Conservation (phyloP, 75 land plant species). For the Selaginella tamariscina region DNA sequence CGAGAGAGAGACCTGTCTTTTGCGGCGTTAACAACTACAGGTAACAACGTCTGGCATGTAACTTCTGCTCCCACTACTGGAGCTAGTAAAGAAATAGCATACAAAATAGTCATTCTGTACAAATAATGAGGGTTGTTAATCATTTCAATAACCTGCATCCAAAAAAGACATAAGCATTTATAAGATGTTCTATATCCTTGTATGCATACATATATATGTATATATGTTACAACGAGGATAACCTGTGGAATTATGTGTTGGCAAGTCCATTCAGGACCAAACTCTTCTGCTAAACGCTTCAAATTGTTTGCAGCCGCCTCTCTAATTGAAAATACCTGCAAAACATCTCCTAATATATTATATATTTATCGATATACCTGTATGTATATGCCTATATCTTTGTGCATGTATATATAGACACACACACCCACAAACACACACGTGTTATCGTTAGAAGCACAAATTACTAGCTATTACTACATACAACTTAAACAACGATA, state of each 20-base stretch:
- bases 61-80: slow-evolving; percentile 91
- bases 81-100: slow-evolving; percentile 74
- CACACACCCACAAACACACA: slow-evolving; percentile 1
- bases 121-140: slow-evolving; percentile 80
- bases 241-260: slow-evolving; percentile 96
- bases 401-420: not conserved
- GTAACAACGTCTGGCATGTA: slow-evolving; percentile 73
- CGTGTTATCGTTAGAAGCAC: not conserved
- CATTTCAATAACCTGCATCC: slow-evolving; percentile 86
- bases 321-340: slow-evolving; percentile 89
- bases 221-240: not conserved
- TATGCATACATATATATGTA: too few species aligned
- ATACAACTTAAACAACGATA: too few species aligned
- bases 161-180: not conserved
- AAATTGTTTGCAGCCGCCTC: slow-evolving; percentile 97
- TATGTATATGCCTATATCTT: not conserved
- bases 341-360: not conserved
- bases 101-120: slow-evolving; percentile 84
- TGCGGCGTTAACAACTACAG: slow-evolving; percentile 75
- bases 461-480: too few species aligned
- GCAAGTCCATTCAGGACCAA: slow-evolving; percentile 99
- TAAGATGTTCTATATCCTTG: too few species aligned
- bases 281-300: slow-evolving; percentile 95
- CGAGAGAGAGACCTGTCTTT: slow-evolving; percentile 79
- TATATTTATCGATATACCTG: not conserved